Evolutionary conservation across 106 monocot genomes (phyloP), one percentile per base, ranked within the genome.

Genomic region (Triglochin maritima): DNA sequence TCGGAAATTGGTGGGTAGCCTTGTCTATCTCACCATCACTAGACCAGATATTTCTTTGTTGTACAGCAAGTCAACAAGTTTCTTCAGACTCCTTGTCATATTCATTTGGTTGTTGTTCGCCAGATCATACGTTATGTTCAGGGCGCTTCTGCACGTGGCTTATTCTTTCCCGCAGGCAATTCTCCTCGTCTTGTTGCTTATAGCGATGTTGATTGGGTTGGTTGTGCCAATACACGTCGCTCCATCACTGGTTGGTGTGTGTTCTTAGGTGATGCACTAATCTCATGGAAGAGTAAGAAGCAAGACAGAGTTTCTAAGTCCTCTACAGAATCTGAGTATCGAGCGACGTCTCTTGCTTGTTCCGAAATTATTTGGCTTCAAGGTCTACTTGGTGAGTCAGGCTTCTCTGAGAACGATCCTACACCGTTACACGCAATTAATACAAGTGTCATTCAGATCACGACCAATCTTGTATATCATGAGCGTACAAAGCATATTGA

Each of bases 271-370:
- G 9, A 14, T 5, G 8, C 54, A 4, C 10, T 47, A 7, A 57
- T 57, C 17, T 69, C 60, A 4, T 71, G 71, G 71, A 60, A 59
- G 17, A 42, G 44, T 49, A 71, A 60, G 60, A 71, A 61, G n/a
- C 41, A 50, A 50, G 56, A 59, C 13, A 5, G 47, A 14, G 69
- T 69, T 47, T 44, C 58, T 7, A 69, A 57, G 47, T 69, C 69
- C 6, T 57, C 58, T 15, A 47, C 58, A 3, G 47, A 69, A 48
- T 57, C 69, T 14, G 16, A 69, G 17, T 69, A 69, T 14, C 8
- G 57, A 9, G 44, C 46, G 4, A 69, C 58, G 44, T 58, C 57
- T 4, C 9, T 47, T 47, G 12, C 69, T 43, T 58, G 57, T 29
- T 57, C 45, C 5, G 58, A 69, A 69, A 46, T 58, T 15, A 58